Evolutionary conservation across 2,329 filamentous ascomycete species (phyloP), one percentile per base, ranked within the genome.

Genomic region (Ustulina deusta): DNA sequence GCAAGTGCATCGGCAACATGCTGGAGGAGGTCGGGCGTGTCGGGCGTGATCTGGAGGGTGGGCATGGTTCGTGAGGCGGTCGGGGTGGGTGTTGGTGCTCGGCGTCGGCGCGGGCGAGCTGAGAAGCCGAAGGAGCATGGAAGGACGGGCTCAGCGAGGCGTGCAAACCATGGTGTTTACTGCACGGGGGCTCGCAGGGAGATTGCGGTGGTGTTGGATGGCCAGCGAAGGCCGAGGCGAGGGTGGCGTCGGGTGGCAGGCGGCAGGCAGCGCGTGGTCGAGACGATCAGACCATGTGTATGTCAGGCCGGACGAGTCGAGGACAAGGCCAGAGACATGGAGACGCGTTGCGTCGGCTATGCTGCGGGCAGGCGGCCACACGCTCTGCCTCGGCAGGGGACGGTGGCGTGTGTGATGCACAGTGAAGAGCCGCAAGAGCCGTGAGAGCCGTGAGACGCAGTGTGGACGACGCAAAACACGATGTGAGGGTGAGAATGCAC

Each of bases 1-100:
- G 86, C 85, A 51, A 93, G 80, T 3, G 83, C 79, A 74, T 91
- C 86, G 73, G 91, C 90, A 71, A 93, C 87, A 36, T 86, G 81
- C 73, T 90, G 89, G n/a, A 93, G 83, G 59, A 83, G 81, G 69
- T 85, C 81, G 71, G 82, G 80, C 68, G 86, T 84, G 46, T 81
- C 80, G 10, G 85, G 82, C 46, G 81, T 81, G 63, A 90, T 84
- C 70, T 88, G 87, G 61, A 83, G 79, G 27, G 86, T 89, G 54
- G 88, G 87, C 88, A 90, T 90, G 48, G 75, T 84, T 49, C 13
- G 38, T 32, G 40, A 51, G 22, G 34, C 36, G 48, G 55, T 44
- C 51, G 51, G 61, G 71, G 20, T 20, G n/a, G 29, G 32, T 25
- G 25, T 11, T 44, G 40, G 58, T 55, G 55, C 59, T 62, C 51